Conservation (phyloP, 495 filamentous ascomycete species). For the Tuber indicum region DNA sequence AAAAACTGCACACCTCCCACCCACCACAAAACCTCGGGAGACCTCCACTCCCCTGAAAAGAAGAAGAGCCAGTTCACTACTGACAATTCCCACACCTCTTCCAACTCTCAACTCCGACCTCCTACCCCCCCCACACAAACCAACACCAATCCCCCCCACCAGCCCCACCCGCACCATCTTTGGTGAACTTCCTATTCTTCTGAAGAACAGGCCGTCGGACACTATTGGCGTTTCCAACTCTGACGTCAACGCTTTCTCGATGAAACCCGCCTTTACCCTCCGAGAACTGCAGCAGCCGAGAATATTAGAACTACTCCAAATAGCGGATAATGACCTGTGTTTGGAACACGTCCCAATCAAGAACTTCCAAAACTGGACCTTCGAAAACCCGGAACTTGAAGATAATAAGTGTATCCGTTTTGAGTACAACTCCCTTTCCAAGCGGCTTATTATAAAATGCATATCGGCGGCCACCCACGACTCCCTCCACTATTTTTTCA, state of each 20-base stretch:
- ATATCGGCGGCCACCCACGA: background rate
- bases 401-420: background rate
- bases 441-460: background rate
- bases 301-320: background rate
- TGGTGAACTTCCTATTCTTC: slow-evolving; percentile 77
- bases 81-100: background rate
- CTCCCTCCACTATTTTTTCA: background rate
- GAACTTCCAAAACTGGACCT: background rate
- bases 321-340: background rate
- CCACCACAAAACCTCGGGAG: background rate
- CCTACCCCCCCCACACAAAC: background rate
- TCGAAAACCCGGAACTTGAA: background rate
- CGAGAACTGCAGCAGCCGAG: background rate
- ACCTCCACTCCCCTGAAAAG: background rate
- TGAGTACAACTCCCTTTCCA: background rate
- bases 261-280: background rate
- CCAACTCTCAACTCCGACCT: background rate
- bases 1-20: background rate
- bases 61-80: background rate
- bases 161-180: slow-evolving; percentile 64
- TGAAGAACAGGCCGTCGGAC: slow-evolving; percentile 51
- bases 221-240: slow-evolving; percentile 20
- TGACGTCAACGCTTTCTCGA: slow-evolving; percentile 29
- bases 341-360: background rate
- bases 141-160: slow-evolving; percentile 47